Evolutionary conservation across 1,284 basidiomycete genomes (phyloP).

Genomic region (Cryptococcus depauperatus): DNA sequence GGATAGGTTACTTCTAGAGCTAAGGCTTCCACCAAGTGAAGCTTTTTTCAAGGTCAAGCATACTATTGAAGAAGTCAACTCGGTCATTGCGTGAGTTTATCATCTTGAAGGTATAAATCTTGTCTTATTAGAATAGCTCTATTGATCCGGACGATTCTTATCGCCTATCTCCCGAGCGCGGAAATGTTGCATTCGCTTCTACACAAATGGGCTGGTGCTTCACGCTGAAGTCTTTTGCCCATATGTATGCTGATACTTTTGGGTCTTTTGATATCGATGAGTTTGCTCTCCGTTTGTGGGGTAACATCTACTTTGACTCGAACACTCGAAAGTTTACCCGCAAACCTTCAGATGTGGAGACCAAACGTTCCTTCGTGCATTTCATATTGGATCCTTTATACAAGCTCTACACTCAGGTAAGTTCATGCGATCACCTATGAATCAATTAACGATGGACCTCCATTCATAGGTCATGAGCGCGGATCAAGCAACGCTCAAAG

Average conservation of each 20-base stretch:
- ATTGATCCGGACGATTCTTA: constrained; percentile 81
- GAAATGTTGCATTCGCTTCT: constrained; percentile 95
- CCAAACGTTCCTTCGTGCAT: constrained; percentile 82
- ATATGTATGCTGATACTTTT: constrained; percentile 88
- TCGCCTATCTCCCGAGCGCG: constrained; percentile 83
- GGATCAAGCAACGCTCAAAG: constrained; percentile 72
- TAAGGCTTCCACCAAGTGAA: constrained; percentile 89
- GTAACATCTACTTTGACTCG: constrained; percentile 88
- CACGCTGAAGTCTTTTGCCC: constrained; percentile 85
- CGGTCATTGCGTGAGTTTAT: constrained; percentile 67
- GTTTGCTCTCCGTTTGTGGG: constrained; percentile 85
- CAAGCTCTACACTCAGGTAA: constrained; percentile 78
- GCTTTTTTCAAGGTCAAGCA: constrained; percentile 99
- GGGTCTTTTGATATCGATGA: constrained; percentile 50
- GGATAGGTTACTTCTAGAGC: constrained; percentile 90
- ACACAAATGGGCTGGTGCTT: constrained; percentile 98
- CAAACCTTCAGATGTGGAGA: constrained; percentile 71
- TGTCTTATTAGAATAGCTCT: constrained; percentile 49
- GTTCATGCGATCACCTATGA: constrained; percentile 19
- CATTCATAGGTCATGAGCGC: constrained; percentile 69
- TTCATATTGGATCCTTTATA: constrained; percentile 96
- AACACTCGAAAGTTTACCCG: constrained; percentile 79
- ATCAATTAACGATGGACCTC: neutral
- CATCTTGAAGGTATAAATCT: neutral
- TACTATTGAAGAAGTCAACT: constrained; percentile 97